Conservation (phyloP, 1,139 yeast species). For the Pichia cactophila region DNA sequence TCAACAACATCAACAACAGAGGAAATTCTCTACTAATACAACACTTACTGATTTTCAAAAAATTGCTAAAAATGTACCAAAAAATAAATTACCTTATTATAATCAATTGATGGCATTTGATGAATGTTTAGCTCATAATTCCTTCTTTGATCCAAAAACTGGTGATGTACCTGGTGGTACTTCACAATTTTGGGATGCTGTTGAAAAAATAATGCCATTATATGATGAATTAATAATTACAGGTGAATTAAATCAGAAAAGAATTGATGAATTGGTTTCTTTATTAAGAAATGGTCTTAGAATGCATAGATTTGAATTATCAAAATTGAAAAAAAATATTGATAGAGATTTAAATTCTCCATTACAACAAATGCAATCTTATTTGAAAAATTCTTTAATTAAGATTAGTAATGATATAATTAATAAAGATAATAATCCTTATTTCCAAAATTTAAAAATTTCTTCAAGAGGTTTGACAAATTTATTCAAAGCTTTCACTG, state of each 20-base stretch:
- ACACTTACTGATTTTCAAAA: conserved; percentile 10
- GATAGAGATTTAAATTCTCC: conserved; percentile 44
- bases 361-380: conserved; percentile 38
- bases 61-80: conserved; percentile 18
- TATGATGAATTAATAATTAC: conserved; percentile 38
- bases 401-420: conserved; percentile 41
- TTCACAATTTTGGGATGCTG: conserved; percentile 38
- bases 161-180: conserved; percentile 24
- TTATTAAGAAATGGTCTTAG: conserved; percentile 43
- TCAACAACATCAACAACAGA: conserved; percentile 1
- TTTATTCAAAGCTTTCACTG: conserved; percentile 48
- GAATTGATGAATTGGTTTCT: conserved; percentile 38
- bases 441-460: conserved; percentile 19
- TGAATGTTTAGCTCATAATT: conserved; percentile 37
- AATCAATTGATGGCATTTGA: conserved; percentile 35
- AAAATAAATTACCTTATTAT: conserved; percentile 21
- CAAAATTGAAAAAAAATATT: conserved; percentile 41
- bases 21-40: conserved; percentile 2
- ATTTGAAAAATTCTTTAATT: conserved; percentile 34
- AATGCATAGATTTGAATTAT: conserved; percentile 40
- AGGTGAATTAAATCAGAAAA: conserved; percentile 36
- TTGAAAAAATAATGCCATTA: conserved; percentile 39
- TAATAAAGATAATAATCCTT: background rate
- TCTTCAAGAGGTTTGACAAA: conserved; percentile 50
- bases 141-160: conserved; percentile 27